Evolutionary conservation across 768 basidiomycete genomes (phyloP), one percentile per base, ranked within the genome.

Genomic region (Basidioascus undulatus): DNA sequence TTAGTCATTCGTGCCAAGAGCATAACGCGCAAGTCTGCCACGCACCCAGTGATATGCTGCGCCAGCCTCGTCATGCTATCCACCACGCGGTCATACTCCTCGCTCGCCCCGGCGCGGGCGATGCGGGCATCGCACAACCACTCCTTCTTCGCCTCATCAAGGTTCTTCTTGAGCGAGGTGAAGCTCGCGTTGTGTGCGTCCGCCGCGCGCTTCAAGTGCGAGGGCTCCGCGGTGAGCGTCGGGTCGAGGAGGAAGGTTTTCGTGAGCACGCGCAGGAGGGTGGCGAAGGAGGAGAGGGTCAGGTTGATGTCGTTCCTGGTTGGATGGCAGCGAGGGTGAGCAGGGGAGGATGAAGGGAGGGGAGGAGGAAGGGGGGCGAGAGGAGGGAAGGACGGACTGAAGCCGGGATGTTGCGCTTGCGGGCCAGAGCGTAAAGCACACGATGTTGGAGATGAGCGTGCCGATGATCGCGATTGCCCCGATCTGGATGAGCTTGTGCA

Each of bases 11-110:
- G n/a, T n/a, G n/a, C n/a, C n/a, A n/a, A n/a, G n/a, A n/a, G n/a
- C n/a, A n/a, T n/a, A n/a, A n/a, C n/a, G n/a, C n/a, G n/a, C n/a
- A n/a, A n/a, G n/a, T n/a, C n/a, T n/a, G n/a, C n/a, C n/a, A n/a
- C n/a, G n/a, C n/a, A n/a, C n/a, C 89, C 86, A 42, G 76, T 86
- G 30, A 98, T 59, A 60, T 96, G 87, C 53, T 98, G 89, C 1
- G 82, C 92, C 5, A 98, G 68, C 15, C 84, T 64, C 44, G 79
- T 87, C 50, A 98, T 63, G 50, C 75, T 76, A 44, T 73, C 74
- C 10, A 94, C 76, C 0, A 47, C 25, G 13, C 28, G 35, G 33
- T 27, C 44, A 1, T 39, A 27, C 16, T 49, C 48, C 43, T 53
- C 50, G 1, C 35, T 25, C 12, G 16, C n/a, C 4, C 41, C 32